Base-by-base conservation (phyloP, 139 green algal genomes). In the Monoraphidium neglectum region DNA sequence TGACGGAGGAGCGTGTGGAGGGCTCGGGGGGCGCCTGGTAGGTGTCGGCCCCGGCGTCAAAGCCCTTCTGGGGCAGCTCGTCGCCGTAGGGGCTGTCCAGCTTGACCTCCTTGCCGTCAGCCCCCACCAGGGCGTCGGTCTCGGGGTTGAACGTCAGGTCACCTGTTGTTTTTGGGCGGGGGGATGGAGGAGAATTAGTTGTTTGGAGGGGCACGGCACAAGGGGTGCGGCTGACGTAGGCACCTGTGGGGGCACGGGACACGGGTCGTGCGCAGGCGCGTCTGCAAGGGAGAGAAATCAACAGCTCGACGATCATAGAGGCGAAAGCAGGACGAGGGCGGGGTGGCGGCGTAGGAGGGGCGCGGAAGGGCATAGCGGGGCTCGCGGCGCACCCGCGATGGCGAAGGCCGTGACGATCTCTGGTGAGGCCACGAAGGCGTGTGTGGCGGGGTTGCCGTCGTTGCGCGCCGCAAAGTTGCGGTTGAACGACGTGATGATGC, bases 101-200 rank as follows among this genome's bases (percentile, higher is more conserved):
- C 71, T 76, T 87, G 64, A 98, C 88, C 84, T 98, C 94, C 83
- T 92, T 86, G 68, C 92, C 92, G 70, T 98, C 94, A 47, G 88
- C 84, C 47, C 86, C 86, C 21, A 91, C 82, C 33, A 94, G 79
- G 10, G 85, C 89, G 70, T 93, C 89, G 84, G 95, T 96, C 84
- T 96, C 93, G n/a, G 94, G 94, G 90, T 98, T 98, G 92, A 98
- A 98, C 28, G 86, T 94, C 54, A 98, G 84, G 83, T 97, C 92
- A 64, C 93, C 93, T 38, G 43, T 8, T 21, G 8, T 8, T 12
- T 8, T 51, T 21, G 12, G 12, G 43, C 8, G 43, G 43, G 43
- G 43, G 43, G 43, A 21, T 51, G 43, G 43, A 51, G n/a, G n/a
- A n/a, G n/a, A n/a, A n/a, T n/a, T n/a, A n/a, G n/a, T n/a, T n/a